Evolutionary conservation across 2,329 filamentous ascomycete species (phyloP), one percentile per base, ranked within the genome.

Genomic region (Beauveria australis): DNA sequence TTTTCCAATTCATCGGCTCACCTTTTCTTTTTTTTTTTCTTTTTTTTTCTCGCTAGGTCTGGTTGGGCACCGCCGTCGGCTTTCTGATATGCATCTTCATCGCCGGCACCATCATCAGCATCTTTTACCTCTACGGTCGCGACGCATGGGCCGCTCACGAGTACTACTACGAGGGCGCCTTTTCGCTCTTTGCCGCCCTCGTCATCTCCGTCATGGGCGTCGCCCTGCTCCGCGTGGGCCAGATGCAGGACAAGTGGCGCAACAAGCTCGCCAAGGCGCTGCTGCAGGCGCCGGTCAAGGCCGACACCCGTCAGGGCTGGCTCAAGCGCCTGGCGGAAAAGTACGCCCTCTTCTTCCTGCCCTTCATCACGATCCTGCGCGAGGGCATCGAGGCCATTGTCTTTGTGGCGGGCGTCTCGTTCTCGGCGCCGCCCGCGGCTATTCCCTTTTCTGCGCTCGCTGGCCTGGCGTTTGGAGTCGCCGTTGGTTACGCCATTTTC

Each of bases 181-280:
- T 96, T 68, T 84, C 81, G 19, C 78, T 96, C 46, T 71, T 95
- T 55, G 90, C 91, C 3, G 80, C 85, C 22, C 65, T 94, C 65
- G 91, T 96, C 75, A 94, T 96, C 74, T 89, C 89, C 41, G 66
- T 91, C 63, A 88, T 95, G 78, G 91, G 91, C 30, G 87, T 86
- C 37, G 90, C 89, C 5, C 82, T 96, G 37, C 83, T 96, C 8
- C 87, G 91, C 28, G 82, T 96, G 59, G 88, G 86, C 63, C 94
- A 93, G 74, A 82, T 94, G 72, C 89, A 92, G 71, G 86, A 89
- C 64, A 94, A 94, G 74, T 96, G 91, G 92, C 83, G 86, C n/a
- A 77, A 88, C 67, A 94, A 94, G 82, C 83, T 96, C 26, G 83
- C 87, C 22, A 83, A 83, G 67, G 84, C 89, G 2, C 74, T 94